Conservation (phyloP, 2,329 filamentous ascomycete genomes). For the Claviceps arundinis region DNA sequence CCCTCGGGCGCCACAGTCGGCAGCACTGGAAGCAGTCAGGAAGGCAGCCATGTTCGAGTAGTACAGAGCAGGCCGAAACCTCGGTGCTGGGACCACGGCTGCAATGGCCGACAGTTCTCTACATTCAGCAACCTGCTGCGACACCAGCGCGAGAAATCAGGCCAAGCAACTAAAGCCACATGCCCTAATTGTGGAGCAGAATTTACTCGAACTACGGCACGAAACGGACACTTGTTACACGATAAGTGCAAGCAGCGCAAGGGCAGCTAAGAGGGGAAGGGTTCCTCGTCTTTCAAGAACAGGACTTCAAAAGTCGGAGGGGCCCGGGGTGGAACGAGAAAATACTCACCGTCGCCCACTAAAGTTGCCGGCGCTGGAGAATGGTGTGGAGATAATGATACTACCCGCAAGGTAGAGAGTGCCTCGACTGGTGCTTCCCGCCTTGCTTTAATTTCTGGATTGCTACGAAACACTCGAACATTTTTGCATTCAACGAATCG, state of each 20-base stretch:
- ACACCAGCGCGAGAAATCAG: conserved; percentile 89
- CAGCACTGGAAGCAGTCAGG: conserved; percentile 19
- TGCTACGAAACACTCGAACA: not conserved
- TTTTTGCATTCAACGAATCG: not conserved
- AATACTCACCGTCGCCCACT: not conserved
- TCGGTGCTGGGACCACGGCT: conserved; percentile 94
- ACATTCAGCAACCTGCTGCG: conserved; percentile 90
- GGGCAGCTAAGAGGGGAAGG: not conserved
- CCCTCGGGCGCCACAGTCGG: conserved; percentile 24
- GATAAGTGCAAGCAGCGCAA: conserved; percentile 75
- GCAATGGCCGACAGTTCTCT: conserved; percentile 88
- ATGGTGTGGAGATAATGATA: not conserved
- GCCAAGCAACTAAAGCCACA: conserved; percentile 74
- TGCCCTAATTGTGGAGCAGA: conserved; percentile 88
- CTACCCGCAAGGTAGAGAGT: not conserved
- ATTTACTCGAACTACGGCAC: conserved; percentile 77
- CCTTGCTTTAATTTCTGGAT: not conserved
- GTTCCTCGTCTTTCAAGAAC: too few species aligned
- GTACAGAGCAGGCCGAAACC: conserved; percentile 76
- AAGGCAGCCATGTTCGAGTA: conserved; percentile 46
- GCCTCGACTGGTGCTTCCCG: not conserved
- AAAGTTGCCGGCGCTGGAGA: not conserved
- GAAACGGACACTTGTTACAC: conserved; percentile 74
- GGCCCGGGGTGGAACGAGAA: not conserved
- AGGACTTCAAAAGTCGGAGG: not conserved